phyloP scores from a whole-genome alignment of 176 grass and related monocot species.

The Raddia guianensis region DNA sequence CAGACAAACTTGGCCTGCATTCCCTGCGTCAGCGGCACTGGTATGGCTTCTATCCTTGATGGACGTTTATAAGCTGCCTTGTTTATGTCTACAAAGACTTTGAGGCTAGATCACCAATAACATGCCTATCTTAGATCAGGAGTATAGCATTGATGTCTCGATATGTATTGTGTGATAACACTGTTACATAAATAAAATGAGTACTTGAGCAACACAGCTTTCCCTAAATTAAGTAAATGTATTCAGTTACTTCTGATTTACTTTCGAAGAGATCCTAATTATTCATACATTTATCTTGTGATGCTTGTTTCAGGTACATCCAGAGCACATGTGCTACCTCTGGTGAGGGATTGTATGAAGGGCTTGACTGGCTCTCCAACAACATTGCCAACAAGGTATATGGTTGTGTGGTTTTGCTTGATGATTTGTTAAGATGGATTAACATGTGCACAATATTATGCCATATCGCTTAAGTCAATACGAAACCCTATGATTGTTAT shows the following conservation, averaged over 20 bases:
- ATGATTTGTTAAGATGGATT: neutral
- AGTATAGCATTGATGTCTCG: neutral
- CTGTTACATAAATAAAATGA: neutral
- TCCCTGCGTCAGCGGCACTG: conserved; percentile 66
- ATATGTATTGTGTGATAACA: neutral
- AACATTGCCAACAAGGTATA: conserved; percentile 67
- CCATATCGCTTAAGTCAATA: neutral
- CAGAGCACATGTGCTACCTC: conserved; percentile 68
- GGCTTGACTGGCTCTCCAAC: conserved; percentile 69
- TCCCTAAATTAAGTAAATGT: neutral
- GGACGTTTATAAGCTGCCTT: neutral
- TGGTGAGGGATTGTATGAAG: conserved; percentile 62
- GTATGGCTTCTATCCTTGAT: conserved; percentile 16
- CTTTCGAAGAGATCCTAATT: neutral
- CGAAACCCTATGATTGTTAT: neutral
- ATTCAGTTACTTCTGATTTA: neutral
- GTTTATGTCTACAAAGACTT: neutral
- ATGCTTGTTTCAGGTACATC: conserved; percentile 51
- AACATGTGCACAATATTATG: neutral
- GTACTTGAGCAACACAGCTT: neutral
- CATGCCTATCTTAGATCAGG: neutral
- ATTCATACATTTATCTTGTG: neutral
- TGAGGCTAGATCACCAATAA: neutral
- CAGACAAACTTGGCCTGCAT: conserved; percentile 57
- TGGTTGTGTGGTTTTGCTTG: neutral